These are phyloP conservation scores for Plasmodium inui DNA, from an alignment of 169 alveolate species.

Conservation along the genomic window DNA sequence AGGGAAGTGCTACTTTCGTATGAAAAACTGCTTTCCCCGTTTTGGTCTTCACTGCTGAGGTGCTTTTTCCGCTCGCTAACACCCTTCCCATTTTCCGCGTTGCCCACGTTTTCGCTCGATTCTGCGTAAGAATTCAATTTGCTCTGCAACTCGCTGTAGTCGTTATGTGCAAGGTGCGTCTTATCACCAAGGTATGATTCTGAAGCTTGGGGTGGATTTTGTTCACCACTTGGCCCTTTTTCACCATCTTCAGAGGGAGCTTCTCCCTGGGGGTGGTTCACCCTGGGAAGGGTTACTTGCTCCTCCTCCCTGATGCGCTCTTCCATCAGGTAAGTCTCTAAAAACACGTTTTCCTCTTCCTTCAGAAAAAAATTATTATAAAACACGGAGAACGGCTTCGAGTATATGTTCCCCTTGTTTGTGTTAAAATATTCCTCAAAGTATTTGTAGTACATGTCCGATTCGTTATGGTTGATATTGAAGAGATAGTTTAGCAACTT, in stretches of 20 bases:
- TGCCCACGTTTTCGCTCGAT: neutral
- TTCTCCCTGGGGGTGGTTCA: neutral
- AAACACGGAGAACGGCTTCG: constrained; percentile 47
- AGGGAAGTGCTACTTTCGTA: neutral
- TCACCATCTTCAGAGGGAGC: neutral
- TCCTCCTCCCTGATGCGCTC: neutral
- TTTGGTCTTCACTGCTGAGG: neutral
- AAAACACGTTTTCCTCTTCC: constrained; percentile 40
- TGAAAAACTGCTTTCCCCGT: neutral
- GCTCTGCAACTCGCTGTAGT: neutral
- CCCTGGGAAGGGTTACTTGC: neutral
- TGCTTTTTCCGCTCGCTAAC: neutral
- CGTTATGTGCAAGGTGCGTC: neutral
- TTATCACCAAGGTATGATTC: neutral
- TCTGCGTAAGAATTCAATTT: neutral
- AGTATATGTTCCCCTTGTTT: constrained; percentile 40
- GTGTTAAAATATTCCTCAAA: constrained; percentile 72
- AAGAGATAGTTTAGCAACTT: constrained; percentile 35
- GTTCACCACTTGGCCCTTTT: neutral
- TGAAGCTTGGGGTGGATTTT: neutral
- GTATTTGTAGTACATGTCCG: constrained; percentile 46
- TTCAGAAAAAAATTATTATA: constrained; percentile 41
- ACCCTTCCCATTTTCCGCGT: neutral
- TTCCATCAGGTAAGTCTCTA: neutral
- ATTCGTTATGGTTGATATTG: constrained; percentile 49